Evolutionary conservation across 2,329 filamentous ascomycete genomes (phyloP), one percentile per base, ranked within the genome.

Genomic region (Venturia carpophila): DNA sequence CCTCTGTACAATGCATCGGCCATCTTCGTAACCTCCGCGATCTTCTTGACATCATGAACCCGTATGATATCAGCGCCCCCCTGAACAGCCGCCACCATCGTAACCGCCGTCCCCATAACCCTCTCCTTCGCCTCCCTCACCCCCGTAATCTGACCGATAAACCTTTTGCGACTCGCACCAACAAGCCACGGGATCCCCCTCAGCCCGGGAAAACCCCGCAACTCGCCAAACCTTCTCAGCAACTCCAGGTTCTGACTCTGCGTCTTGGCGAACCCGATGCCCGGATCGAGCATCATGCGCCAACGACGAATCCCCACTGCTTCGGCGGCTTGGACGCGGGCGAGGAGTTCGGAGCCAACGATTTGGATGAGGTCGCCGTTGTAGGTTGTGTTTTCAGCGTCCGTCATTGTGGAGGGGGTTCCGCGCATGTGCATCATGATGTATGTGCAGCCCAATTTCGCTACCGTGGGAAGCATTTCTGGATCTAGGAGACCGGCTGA

Each of bases 391-490:
- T 83, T 75, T 56, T 85, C 85, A 6, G 90, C 76, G 37, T 77
- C 77, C 68, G 80, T 86, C 92, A 97, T 97, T 1, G 89, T 96
- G 62, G 84, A 82, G 0, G 92, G 91, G 3, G 86, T 90, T 62
- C 92, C 92, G 70, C 92, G 90, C 90, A 94, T 96, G 78, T 97
- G 92, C 91, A 95, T 96, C 63, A 97, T 82, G 68, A 87, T 81
- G 41, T 97, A 86, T 2, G 92, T 91, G 70, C 87, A 91, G 43
- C 90, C 88, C 0, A 94, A 82, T 5, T 83, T 80, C 0, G 90
- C 93, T 68, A 93, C 87, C 0, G 90, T 92, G 17, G 86, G 71
- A 0, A 99, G 83, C 92, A 99, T 97, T 0, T 83, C 82, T 0
- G 84, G 78, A 96, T 80, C 4, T 80, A 73, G 3, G 24, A 45